Evolutionary conservation across 2,329 filamentous ascomycete genomes (phyloP).

Genomic region (Venturia oleaginea): DNA sequence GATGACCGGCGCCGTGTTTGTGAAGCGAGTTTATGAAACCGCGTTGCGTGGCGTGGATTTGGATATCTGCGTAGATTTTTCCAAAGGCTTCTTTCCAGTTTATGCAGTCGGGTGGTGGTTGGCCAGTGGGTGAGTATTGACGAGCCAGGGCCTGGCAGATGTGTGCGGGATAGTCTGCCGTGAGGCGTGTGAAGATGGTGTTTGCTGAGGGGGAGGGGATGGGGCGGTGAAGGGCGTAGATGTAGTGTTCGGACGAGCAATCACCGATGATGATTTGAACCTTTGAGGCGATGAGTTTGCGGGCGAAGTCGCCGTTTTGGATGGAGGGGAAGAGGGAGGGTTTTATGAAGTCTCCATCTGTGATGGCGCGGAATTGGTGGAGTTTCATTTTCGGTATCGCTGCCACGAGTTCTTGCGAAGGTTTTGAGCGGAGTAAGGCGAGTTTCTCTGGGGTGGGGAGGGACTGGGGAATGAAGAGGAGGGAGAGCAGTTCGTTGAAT

Average conservation of each 20-base stretch:
- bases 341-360: constrained; percentile 41
- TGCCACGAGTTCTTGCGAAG: constrained; percentile 15
- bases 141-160: constrained; percentile 36
- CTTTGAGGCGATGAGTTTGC: constrained; percentile 34
- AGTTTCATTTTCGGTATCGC: constrained; percentile 34
- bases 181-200: constrained; percentile 35
- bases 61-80: constrained; percentile 46
- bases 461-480: constrained; percentile 34
- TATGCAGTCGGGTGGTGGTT: constrained; percentile 30
- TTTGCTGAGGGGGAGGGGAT: constrained; percentile 33
- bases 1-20: constrained; percentile 32
- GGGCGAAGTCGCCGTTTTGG: constrained; percentile 40
- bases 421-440: constrained; percentile 29
- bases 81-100: constrained; percentile 47
- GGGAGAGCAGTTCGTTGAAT: constrained; percentile 41
- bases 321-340: constrained; percentile 36
- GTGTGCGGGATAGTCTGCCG: constrained; percentile 42
- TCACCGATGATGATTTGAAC: constrained; percentile 46
- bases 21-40: constrained; percentile 41
- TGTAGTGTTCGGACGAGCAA: constrained; percentile 43
- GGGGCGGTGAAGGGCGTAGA: constrained; percentile 44
- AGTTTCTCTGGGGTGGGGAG: constrained; percentile 38
- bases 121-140: constrained; percentile 34
- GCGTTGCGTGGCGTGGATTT: constrained; percentile 45
- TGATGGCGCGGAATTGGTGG: constrained; percentile 47